Conservation (phyloP, 2,329 filamentous ascomycete species). For the Didymellaceae sp. region DNA sequence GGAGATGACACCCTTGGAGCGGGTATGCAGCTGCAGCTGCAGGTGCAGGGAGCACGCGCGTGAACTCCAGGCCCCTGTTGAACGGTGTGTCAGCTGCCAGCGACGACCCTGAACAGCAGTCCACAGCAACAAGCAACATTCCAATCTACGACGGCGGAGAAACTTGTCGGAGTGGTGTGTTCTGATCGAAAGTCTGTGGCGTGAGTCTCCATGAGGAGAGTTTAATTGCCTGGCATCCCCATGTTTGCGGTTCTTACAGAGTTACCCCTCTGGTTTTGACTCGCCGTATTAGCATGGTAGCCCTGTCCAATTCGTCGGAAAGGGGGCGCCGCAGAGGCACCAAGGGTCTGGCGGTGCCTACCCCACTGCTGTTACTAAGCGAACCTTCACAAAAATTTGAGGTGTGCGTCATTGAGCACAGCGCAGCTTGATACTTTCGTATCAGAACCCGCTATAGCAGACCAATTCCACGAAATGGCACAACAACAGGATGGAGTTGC, state of each 20-base stretch:
- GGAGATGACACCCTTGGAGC: not conserved
- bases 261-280: conserved; percentile 16
- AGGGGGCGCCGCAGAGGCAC: not conserved
- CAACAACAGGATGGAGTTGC: conserved; percentile 19
- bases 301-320: conserved; percentile 9
- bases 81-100: conserved; percentile 4
- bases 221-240: not conserved
- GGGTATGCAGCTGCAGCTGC: conserved; percentile 13
- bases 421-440: not conserved
- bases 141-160: no score
- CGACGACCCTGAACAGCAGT: not conserved
- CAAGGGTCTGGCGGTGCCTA: not conserved
- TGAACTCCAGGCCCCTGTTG: conserved; percentile 7
- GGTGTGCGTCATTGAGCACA: conserved; percentile 2
- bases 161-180: not conserved
- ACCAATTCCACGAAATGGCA: conserved; percentile 24
- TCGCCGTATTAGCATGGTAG: conserved; percentile 10
- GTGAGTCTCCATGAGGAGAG: conserved; percentile 1
- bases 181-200: not conserved
- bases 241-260: not conserved
- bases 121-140: not conserved
- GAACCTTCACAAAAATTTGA: conserved; percentile 27
- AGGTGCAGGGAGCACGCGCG: conserved; percentile 13
- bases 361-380: conserved; percentile 34
- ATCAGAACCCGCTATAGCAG: not conserved